Evolutionary conservation across 495 filamentous ascomycete species (phyloP).

Genomic region (Penicillium subrubescens): DNA sequence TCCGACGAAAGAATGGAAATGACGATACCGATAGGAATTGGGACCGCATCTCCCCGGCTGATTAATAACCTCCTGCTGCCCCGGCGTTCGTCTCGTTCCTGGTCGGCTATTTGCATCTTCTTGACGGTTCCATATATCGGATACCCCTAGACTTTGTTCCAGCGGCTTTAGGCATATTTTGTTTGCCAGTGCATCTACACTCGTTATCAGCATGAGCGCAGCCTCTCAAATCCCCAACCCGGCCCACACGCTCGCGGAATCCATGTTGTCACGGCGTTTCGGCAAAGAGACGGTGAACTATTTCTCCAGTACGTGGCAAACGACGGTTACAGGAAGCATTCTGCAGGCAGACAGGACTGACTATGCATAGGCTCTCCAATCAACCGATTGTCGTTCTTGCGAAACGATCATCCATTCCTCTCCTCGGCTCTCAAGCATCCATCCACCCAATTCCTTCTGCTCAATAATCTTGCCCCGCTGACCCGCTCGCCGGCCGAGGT

Average conservation of each 20-base stretch:
- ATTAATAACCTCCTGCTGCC: conserved; percentile 23
- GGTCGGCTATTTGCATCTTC: background rate
- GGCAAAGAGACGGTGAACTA: conserved; percentile 93
- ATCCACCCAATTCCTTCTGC: conserved; percentile 69
- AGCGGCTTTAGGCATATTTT: background rate
- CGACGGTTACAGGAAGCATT: background rate
- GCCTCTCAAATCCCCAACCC: conserved; percentile 53
- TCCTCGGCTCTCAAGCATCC: conserved; percentile 73
- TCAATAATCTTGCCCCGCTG: conserved; percentile 79
- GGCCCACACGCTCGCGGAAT: conserved; percentile 68
- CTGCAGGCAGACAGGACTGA: conserved; percentile 6
- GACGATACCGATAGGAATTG: conserved; percentile 4
- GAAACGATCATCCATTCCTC: conserved; percentile 77
- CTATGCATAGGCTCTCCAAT: conserved; percentile 62
- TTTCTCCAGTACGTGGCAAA: conserved; percentile 68
- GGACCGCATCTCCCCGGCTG: conserved; percentile 17
- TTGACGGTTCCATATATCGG: background rate
- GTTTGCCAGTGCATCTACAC: background rate
- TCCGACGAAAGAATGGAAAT: conserved; percentile 21
- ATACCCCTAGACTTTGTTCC: background rate
- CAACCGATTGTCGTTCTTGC: conserved; percentile 84
- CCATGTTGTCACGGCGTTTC: conserved; percentile 84
- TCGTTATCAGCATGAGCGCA: conserved; percentile 32
- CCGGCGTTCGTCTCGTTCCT: background rate
- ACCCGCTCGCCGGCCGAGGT: conserved; percentile 58